A percentile compares a stretch with the other conserved stretches of the same genome.
phyloP scores from a whole-genome alignment of 768 basidiomycete species.

The Hydnomerulius pinastri region DNA sequence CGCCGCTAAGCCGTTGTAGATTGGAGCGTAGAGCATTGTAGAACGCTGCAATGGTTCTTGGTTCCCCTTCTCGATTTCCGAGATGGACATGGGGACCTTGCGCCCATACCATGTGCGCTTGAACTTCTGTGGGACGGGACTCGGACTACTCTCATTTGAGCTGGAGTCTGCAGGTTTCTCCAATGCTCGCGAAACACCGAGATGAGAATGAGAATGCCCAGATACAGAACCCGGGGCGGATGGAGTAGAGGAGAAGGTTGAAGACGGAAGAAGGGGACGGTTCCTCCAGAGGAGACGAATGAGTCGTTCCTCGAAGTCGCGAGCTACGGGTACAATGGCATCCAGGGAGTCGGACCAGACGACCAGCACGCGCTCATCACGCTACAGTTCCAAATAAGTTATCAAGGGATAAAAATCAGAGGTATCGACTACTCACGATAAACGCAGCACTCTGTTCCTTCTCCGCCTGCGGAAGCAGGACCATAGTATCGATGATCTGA shows the following conservation, averaged over 20 bases:
- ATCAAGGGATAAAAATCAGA: background rate
- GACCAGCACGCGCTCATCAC: conserved; percentile 81
- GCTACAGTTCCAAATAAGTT: conserved; percentile 37
- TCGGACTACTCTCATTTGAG: conserved; percentile 12
- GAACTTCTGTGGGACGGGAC: conserved; percentile 29
- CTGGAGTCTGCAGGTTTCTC: conserved; percentile 17
- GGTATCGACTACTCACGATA: conserved; percentile 52
- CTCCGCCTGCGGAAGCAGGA: conserved; percentile 60
- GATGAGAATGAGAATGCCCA: conserved; percentile 36
- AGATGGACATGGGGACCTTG: conserved; percentile 43
- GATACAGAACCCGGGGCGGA: conserved; percentile 37
- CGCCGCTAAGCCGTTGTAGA: conserved; percentile 31
- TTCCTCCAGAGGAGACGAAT: conserved; percentile 57
- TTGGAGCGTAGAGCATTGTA: conserved; percentile 25
- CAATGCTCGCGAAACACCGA: conserved; percentile 16
- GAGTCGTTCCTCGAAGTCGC: conserved; percentile 59
- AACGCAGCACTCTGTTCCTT: conserved; percentile 56
- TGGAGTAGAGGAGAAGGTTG: conserved; percentile 24
- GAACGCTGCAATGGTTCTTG: conserved; percentile 16
- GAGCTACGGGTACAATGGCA: conserved; percentile 55
- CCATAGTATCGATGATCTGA: conserved; percentile 80
- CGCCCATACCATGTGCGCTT: conserved; percentile 65
- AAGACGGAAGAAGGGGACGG: conserved; percentile 28
- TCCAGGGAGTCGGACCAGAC: conserved; percentile 85
- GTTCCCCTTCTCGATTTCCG: conserved; percentile 27